Conservation (phyloP, 2,329 filamentous ascomycete species). For the Epicoccum nigrum region DNA sequence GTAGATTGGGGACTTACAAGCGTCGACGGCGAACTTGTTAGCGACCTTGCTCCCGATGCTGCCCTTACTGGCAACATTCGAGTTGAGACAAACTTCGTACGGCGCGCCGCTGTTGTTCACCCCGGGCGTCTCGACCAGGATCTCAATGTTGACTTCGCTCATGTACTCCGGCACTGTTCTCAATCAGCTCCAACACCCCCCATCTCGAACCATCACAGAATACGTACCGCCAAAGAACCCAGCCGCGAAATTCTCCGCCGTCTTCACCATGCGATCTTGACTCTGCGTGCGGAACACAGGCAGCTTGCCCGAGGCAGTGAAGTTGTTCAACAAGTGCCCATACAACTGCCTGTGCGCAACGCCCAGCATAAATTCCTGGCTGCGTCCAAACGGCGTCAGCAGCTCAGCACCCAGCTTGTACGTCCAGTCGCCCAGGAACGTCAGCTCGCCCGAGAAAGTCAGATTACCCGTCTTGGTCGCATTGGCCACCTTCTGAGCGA, state of each 20-base stretch:
- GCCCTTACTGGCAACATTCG: slow-evolving; percentile 33
- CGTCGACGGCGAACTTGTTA: slow-evolving; percentile 29
- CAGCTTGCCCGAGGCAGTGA: slow-evolving; percentile 45
- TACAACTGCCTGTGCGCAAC: slow-evolving; percentile 52
- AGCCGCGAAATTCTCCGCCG: slow-evolving; percentile 41
- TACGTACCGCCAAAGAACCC: slow-evolving; percentile 35
- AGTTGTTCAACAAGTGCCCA: slow-evolving; percentile 53
- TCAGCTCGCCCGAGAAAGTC: slow-evolving; percentile 33
- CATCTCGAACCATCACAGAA: neutral
- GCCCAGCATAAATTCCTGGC: slow-evolving; percentile 51
- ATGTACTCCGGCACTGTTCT: slow-evolving; percentile 34
- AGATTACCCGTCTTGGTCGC: slow-evolving; percentile 33
- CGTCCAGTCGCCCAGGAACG: slow-evolving; percentile 35
- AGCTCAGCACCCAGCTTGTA: slow-evolving; percentile 42
- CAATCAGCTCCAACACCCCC: neutral
- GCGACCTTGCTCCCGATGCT: slow-evolving; percentile 37
- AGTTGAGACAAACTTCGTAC: slow-evolving; percentile 39
- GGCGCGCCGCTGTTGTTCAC: slow-evolving; percentile 40
- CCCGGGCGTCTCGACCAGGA: slow-evolving; percentile 34
- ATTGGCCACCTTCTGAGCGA: slow-evolving; percentile 35
- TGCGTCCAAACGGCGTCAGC: slow-evolving; percentile 39
- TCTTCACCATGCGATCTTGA: slow-evolving; percentile 44
- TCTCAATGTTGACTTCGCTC: slow-evolving; percentile 37
- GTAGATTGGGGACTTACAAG: slow-evolving; percentile 14
- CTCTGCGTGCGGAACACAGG: slow-evolving; percentile 47